Evolutionary conservation across 2,329 filamentous ascomycete species (phyloP), one percentile per base, ranked within the genome.

Genomic region (Neonectria neomacrospora): DNA sequence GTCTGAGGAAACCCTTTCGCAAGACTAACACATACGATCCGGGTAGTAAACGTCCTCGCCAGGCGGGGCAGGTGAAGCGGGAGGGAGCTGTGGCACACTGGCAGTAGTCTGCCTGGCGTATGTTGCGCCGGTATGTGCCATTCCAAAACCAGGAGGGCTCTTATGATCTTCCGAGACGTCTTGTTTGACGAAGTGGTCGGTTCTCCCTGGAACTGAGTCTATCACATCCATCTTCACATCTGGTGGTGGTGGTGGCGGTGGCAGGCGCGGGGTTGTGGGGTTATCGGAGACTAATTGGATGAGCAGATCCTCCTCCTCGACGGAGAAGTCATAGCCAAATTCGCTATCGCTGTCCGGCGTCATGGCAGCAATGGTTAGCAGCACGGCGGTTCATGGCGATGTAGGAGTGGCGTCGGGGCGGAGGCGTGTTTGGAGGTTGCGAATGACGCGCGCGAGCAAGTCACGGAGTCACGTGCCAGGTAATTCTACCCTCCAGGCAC

Each of bases 251-350:
- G 64, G 58, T 3, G 51, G 51, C 8, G 54, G 28, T 54, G 41
- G 26, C 37, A 37, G 62, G 47, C 37, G 48, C 47, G 30, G 47
- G 26, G 41, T 18, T 69, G 55, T 44, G 56, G 61, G 28, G 34
- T 64, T 62, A 34, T 73, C 62, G 14, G 75, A 69, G 48, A 73
- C 72, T 41, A 81, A 71, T 53, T 78, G 70, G 16, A 84, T 69
- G 47, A 80, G 64, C 42, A 80, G 68, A 62, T 85, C 67, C 48
- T 74, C 83, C 30, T 85, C 83, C 28, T 85, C 82, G 1, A 74
- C 66, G 3, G 81, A 80, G 45, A 84, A 75, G 66, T 84, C 80
- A 69, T 82, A 84, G 61, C 77, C 80, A 72, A 81, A 85, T 45
- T 84, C 81, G 67, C 75, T 78, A 65, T 81, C 79, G 64, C 73